Evolutionary conservation across 805 yeast species (phyloP).

Genomic region (Wickerhamiella azyma): DNA sequence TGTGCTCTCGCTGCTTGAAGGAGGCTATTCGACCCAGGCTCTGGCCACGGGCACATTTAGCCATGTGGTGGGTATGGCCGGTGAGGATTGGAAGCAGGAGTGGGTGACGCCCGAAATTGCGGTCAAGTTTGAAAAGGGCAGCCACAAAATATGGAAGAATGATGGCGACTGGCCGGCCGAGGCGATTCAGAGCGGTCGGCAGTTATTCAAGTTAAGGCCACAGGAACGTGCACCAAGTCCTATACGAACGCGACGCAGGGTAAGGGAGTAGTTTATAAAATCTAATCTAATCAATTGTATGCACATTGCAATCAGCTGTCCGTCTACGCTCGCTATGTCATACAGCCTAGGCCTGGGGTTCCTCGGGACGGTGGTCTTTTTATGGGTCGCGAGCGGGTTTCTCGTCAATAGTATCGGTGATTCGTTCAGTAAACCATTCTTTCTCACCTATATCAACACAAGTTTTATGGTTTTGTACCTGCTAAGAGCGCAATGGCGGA

Average conservation of each 20-base stretch:
- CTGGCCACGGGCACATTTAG: conserved; percentile 66
- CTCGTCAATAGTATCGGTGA: conserved; percentile 53
- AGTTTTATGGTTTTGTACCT: conserved; percentile 70
- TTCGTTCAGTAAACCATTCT: conserved; percentile 73
- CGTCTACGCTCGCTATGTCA: neutral
- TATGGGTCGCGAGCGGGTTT: conserved; percentile 89
- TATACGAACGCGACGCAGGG: neutral
- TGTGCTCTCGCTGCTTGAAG: conserved; percentile 59
- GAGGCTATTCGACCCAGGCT: conserved; percentile 79
- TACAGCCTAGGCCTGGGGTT: conserved; percentile 48
- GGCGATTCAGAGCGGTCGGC: conserved; percentile 24
- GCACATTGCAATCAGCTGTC: neutral
- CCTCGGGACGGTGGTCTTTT: conserved; percentile 58
- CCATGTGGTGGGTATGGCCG: conserved; percentile 59
- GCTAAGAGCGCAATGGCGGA: conserved; percentile 21
- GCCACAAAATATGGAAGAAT: conserved; percentile 48
- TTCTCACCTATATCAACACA: conserved; percentile 85
- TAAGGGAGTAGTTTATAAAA: neutral
- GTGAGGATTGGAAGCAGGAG: conserved; percentile 41
- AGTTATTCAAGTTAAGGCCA: conserved; percentile 13
- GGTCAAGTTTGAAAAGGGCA: conserved; percentile 53
- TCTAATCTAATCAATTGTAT: no score
- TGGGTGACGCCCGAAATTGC: conserved; percentile 55
- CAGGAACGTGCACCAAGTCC: neutral
- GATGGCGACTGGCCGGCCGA: conserved; percentile 17